phyloP scores from a whole-genome alignment of 192 early-diverging fungal species.

The Chytriomyces hyalinus region DNA sequence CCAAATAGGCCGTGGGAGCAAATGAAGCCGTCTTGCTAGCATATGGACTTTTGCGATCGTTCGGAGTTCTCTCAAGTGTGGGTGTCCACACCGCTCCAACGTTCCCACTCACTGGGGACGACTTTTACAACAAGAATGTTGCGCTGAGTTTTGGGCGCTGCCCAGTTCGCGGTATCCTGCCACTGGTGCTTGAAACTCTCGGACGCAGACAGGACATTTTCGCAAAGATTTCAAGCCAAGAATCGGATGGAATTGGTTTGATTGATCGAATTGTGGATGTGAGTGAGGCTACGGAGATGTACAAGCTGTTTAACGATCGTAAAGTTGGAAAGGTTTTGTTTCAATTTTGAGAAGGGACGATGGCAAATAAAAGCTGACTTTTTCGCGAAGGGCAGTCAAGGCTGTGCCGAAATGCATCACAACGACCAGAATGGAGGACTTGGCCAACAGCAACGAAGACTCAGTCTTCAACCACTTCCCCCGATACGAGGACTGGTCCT shows the following conservation, averaged over 20 bases:
- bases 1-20: constrained; percentile 47
- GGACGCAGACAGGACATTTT: constrained; percentile 43
- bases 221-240: constrained; percentile 44
- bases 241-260: constrained; percentile 13
- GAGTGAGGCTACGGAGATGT: constrained; percentile 50
- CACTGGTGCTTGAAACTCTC: constrained; percentile 41
- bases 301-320: constrained; percentile 52
- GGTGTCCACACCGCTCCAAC: constrained; percentile 57
- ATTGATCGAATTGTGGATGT: constrained; percentile 50
- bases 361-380: too few species aligned
- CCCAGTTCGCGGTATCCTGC: constrained; percentile 54
- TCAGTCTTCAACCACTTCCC: too few species aligned
- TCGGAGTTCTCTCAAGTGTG: constrained; percentile 60
- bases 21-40: constrained; percentile 46
- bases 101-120: constrained; percentile 58
- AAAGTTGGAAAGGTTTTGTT: constrained; percentile 52
- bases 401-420: too few species aligned
- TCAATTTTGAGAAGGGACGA: not conserved
- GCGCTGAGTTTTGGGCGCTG: constrained; percentile 59
- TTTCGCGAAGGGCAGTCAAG: too few species aligned
- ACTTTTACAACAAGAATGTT: constrained; percentile 63
- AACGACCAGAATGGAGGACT: too few species aligned
- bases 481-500: too few species aligned
- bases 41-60: constrained; percentile 54
- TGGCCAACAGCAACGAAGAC: too few species aligned